phyloP scores from a whole-genome alignment of 225 moss, liverwort and hornwort species.

The Physcomitrellopsis africana region DNA sequence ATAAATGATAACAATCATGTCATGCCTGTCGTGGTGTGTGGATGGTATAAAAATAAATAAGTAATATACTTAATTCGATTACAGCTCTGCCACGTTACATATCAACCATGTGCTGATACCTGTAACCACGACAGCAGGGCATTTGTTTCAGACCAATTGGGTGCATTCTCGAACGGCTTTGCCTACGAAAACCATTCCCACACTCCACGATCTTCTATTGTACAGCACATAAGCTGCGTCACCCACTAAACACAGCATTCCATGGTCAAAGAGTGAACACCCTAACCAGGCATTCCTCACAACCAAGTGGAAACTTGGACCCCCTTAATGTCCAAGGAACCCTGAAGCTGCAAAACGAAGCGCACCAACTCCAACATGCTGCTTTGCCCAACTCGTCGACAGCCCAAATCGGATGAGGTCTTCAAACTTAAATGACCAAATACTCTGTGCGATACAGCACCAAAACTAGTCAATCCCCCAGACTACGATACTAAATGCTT shows the following conservation, averaged over 20 bases:
- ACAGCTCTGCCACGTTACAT: no score
- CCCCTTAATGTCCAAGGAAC: constrained; percentile 21
- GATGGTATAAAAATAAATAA: no score
- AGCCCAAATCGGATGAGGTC: constrained; percentile 25
- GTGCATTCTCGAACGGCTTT: no score
- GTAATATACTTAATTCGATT: no score
- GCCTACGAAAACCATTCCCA: background rate
- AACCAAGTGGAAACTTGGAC: constrained; percentile 33
- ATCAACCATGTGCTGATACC: no score
- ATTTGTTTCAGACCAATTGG: no score
- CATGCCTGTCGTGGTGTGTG: no score
- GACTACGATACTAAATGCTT: no score
- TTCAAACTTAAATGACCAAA: constrained; percentile 28
- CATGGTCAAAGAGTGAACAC: constrained; percentile 8
- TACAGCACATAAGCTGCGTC: constrained; percentile 27
- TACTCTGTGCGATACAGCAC: constrained; percentile 39
- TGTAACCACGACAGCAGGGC: no score
- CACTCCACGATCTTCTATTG: constrained; percentile 30
- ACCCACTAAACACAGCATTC: constrained; percentile 30
- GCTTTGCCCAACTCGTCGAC: constrained; percentile 23
- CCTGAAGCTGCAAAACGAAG: constrained; percentile 10
- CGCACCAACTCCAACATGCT: constrained; percentile 23
- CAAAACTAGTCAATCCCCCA: background rate
- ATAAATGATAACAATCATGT: no score
- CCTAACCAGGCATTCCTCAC: constrained; percentile 5